These are phyloP conservation scores for Aurifilum marmelostoma DNA, from an alignment of 2,329 filamentous ascomycete genomes.

Conservation along the genomic window DNA sequence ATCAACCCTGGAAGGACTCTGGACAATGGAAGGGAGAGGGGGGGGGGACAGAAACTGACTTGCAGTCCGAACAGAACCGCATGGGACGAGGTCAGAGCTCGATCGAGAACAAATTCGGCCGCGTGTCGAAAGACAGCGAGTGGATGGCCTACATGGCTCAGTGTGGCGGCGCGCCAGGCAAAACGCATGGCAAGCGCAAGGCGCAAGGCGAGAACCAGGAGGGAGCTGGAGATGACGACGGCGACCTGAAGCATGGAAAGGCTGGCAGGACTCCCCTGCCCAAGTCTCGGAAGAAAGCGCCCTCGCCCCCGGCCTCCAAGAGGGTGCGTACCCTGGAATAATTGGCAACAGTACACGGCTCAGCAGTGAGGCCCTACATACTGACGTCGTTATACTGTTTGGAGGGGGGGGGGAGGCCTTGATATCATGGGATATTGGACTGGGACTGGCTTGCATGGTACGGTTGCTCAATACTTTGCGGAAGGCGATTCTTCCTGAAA, in stretches of 20 bases:
- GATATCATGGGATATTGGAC: no score
- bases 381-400: background rate
- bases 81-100: slow-evolving; percentile 18
- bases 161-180: background rate
- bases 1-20: no score
- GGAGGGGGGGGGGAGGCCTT: no score
- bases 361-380: background rate
- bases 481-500: background rate
- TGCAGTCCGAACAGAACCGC: background rate
- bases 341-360: background rate
- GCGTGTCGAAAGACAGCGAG: slow-evolving; percentile 8
- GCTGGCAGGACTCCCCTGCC: background rate
- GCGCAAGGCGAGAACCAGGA: background rate
- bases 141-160: background rate
- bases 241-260: background rate
- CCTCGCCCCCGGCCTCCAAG: background rate
- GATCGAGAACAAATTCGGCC: slow-evolving; percentile 26
- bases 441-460: background rate
- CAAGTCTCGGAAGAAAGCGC: no score
- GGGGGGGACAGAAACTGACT: no score
- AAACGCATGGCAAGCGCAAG: background rate
- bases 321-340: background rate
- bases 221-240: background rate
- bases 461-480: background rate
- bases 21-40: background rate